These are phyloP conservation scores for Colletotrichum spinosum DNA, from an alignment of 2,329 filamentous ascomycete genomes.

Conservation along the genomic window DNA sequence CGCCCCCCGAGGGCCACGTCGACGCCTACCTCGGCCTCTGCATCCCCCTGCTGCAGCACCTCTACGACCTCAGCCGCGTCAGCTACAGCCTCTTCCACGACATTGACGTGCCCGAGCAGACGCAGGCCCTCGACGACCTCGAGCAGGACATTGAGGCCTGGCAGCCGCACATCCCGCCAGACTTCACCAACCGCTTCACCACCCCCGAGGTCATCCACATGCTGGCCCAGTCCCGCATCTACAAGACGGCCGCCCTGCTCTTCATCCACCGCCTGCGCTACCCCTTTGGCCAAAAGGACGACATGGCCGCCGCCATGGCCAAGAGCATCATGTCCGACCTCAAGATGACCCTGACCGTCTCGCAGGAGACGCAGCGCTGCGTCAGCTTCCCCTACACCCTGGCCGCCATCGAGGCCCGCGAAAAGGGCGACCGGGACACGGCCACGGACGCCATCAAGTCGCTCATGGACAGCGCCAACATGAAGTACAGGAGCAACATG, in stretches of 20 bases:
- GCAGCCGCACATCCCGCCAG: constrained; percentile 40
- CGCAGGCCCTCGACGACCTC: constrained; percentile 27
- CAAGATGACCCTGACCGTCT: constrained; percentile 38
- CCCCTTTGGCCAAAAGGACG: constrained; percentile 39
- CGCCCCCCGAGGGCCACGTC: constrained; percentile 30
- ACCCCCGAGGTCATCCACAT: constrained; percentile 43
- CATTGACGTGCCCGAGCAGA: constrained; percentile 26
- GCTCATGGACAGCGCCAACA: constrained; percentile 33
- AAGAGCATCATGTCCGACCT: constrained; percentile 41
- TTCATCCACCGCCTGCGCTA: constrained; percentile 41
- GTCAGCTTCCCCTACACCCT: constrained; percentile 40
- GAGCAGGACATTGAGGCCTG: constrained; percentile 37
- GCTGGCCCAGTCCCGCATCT: constrained; percentile 44
- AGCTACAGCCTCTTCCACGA: constrained; percentile 38
- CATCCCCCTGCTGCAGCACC: constrained; percentile 40
- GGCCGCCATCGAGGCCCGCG: constrained; percentile 42
- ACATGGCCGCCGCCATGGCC: constrained; percentile 38
- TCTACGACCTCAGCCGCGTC: constrained; percentile 43
- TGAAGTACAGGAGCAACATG: constrained; percentile 24
- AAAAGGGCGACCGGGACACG: constrained; percentile 26
- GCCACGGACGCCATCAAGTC: constrained; percentile 26
- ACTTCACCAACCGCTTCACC: constrained; percentile 38
- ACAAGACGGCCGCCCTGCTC: constrained; percentile 41
- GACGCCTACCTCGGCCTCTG: constrained; percentile 44
- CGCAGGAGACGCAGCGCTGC: constrained; percentile 38